Evolutionary conservation across 177 flowering plant species (phyloP).

Genomic region (Vitis hybrid): DNA sequence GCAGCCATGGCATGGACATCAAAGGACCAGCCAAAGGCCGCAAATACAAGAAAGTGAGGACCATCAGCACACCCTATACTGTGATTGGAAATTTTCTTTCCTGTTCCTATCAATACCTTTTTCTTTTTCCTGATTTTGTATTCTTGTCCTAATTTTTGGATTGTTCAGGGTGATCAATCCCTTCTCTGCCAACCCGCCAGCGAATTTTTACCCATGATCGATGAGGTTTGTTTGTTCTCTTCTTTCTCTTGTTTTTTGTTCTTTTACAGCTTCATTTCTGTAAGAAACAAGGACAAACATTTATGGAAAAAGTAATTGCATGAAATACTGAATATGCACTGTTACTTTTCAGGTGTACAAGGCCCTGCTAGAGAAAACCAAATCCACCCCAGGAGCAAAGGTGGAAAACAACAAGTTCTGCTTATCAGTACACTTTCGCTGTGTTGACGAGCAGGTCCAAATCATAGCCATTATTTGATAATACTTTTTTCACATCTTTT

Average conservation of each 20-base stretch:
- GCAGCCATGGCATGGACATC: conserved; percentile 99
- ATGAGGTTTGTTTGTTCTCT: conserved; percentile 37
- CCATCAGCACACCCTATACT: background rate
- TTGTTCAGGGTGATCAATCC: conserved; percentile 34
- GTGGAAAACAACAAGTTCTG: conserved; percentile 64
- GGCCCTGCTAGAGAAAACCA: conserved; percentile 40
- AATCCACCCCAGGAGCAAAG: conserved; percentile 48
- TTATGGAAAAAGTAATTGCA: background rate
- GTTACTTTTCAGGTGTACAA: conserved; percentile 43
- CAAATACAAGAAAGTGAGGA: conserved; percentile 49
- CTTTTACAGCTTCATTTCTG: background rate
- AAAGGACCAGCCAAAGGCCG: conserved; percentile 69
- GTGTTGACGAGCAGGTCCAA: conserved; percentile 64
- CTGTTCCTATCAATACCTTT: background rate
- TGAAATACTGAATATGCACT: background rate
- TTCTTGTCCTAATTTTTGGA: background rate
- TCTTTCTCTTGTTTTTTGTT: background rate
- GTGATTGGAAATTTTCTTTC: background rate
- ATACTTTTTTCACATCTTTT: background rate
- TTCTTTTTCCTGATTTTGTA: background rate
- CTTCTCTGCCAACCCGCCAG: conserved; percentile 60
- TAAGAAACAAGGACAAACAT: background rate
- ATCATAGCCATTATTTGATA: background rate
- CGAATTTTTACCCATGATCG: conserved; percentile 60
- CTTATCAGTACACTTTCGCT: conserved; percentile 60